These are phyloP conservation scores for Eragrostis curvula DNA, from an alignment of 176 grass and related monocot genomes.

Conservation along the genomic window DNA sequence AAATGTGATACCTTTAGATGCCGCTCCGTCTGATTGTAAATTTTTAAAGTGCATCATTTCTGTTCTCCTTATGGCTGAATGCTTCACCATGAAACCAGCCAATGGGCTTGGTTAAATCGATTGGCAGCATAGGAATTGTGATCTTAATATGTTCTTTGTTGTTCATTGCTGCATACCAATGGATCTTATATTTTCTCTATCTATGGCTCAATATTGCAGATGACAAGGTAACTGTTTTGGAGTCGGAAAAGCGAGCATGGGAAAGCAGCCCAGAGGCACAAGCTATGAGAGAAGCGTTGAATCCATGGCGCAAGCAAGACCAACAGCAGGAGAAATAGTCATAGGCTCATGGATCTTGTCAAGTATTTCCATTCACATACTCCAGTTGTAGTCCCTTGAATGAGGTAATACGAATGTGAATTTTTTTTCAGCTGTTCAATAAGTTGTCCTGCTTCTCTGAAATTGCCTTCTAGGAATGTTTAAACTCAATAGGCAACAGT, in stretches of 20 bases:
- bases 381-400: constrained; percentile 18
- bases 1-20: not conserved
- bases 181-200: not conserved
- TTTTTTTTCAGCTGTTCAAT: constrained; percentile 28
- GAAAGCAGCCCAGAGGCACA: constrained; percentile 76
- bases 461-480: constrained; percentile 8
- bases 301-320: constrained; percentile 79
- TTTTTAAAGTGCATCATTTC: not conserved
- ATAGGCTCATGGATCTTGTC: constrained; percentile 32
- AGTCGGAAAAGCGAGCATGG: constrained; percentile 87
- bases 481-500: not conserved
- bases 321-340: constrained; percentile 50
- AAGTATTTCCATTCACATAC: constrained; percentile 6
- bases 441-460: not conserved
- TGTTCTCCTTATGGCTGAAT: not conserved
- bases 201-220: constrained; percentile 49
- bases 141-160: not conserved
- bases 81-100: not conserved
- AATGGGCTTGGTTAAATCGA: not conserved
- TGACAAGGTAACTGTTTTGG: constrained; percentile 80
- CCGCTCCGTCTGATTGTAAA: not conserved
- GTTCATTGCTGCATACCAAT: not conserved
- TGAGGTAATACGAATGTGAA: not conserved
- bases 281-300: constrained; percentile 81
- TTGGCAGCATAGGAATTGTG: not conserved